Percentiles rank a stretch among this genome's conserved stretches.
These are phyloP conservation scores for Solanum hybrid DNA, from an alignment of 305 asterid genomes.

Conservation along the genomic window DNA sequence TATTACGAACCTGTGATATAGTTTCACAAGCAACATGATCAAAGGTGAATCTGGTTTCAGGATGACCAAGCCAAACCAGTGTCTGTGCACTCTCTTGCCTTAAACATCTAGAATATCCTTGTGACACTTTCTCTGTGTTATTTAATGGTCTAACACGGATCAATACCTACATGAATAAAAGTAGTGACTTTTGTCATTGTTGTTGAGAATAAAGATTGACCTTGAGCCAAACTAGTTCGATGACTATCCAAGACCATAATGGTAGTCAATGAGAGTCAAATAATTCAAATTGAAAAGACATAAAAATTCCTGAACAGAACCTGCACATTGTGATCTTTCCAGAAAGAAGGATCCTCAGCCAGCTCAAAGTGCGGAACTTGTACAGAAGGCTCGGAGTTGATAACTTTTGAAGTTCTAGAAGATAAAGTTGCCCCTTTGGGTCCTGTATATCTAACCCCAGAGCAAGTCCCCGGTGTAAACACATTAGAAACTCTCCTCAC, in stretches of 20 bases:
- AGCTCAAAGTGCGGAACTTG: slow-evolving; percentile 55
- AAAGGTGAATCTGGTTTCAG: slow-evolving; percentile 75
- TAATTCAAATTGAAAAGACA: neutral
- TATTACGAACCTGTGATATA: slow-evolving; percentile 55
- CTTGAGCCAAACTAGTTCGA: neutral
- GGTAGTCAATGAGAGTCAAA: neutral
- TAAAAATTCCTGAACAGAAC: slow-evolving; percentile 19
- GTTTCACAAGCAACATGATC: slow-evolving; percentile 75
- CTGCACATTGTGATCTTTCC: slow-evolving; percentile 87
- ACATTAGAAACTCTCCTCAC: slow-evolving; percentile 30
- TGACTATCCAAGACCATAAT: neutral
- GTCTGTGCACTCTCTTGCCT: slow-evolving; percentile 62
- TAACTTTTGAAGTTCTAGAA: slow-evolving; percentile 30
- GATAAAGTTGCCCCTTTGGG: slow-evolving; percentile 20
- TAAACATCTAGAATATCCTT: slow-evolving; percentile 66
- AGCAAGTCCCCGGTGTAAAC: slow-evolving; percentile 6
- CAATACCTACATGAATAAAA: slow-evolving; percentile 39
- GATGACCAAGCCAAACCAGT: slow-evolving; percentile 62
- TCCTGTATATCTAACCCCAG: slow-evolving; percentile 13
- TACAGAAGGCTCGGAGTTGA: slow-evolving; percentile 15
- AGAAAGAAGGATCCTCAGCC: slow-evolving; percentile 42
- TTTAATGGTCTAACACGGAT: slow-evolving; percentile 71
- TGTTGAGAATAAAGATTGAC: neutral
- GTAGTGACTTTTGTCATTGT: neutral
- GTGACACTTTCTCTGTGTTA: slow-evolving; percentile 46